Evolutionary conservation across 2,329 filamentous ascomycete genomes (phyloP).

Genomic region (Alternaria angustiovoidea): DNA sequence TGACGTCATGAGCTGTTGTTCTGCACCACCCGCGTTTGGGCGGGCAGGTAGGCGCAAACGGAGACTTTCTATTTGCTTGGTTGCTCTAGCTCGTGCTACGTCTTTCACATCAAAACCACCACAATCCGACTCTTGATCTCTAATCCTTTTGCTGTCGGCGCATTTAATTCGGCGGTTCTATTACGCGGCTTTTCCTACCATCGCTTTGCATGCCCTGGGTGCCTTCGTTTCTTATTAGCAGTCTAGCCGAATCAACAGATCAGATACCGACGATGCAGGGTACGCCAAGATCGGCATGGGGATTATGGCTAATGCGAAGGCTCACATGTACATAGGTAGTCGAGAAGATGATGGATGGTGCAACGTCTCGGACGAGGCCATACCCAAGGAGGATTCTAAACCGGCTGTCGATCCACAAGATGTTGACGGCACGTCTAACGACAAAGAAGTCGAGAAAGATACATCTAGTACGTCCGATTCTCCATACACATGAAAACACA

Average conservation of each 20-base stretch:
- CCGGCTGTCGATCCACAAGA: neutral
- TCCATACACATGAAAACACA: no score
- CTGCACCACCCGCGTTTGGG: constrained; percentile 3
- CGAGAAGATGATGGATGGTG: constrained; percentile 25
- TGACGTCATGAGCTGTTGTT: constrained; percentile 5
- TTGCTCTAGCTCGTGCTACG: neutral
- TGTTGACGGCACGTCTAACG: neutral
- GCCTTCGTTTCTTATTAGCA: neutral
- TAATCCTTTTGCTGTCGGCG: neutral
- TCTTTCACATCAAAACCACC: neutral
- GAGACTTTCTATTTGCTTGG: neutral
- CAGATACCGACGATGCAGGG: constrained; percentile 1
- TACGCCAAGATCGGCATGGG: neutral
- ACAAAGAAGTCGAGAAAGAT: constrained; percentile 15
- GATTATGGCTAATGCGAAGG: neutral
- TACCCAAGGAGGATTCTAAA: neutral
- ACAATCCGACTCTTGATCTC: neutral
- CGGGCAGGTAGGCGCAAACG: constrained; percentile 12
- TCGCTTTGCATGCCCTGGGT: neutral
- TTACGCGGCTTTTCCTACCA: neutral
- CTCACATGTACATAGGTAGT: neutral
- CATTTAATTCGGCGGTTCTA: neutral
- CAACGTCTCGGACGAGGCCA: constrained; percentile 3
- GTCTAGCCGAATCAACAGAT: neutral
- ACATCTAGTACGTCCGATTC: constrained; percentile 22